Conservation (phyloP, 805 yeast species). For the Candida koratica region DNA sequence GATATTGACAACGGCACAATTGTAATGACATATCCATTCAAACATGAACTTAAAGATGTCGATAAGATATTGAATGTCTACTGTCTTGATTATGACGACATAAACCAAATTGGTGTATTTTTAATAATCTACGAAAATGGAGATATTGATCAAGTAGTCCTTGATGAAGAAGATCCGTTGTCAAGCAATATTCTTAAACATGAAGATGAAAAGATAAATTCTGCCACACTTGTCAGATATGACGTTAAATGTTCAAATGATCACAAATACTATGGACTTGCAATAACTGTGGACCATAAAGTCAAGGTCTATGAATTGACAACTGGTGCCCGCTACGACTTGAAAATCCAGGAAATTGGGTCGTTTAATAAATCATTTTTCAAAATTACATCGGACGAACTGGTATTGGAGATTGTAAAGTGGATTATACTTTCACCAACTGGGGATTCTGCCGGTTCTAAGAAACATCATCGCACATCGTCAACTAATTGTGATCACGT, state of each 20-base stretch:
- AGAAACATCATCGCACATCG: conserved; percentile 8
- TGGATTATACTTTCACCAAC: conserved; percentile 14
- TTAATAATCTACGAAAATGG: conserved; percentile 13
- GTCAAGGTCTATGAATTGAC: conserved; percentile 17
- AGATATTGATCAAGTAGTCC: conserved; percentile 11
- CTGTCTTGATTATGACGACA: conserved; percentile 5
- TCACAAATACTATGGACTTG: conserved; percentile 17
- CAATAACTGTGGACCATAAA: conserved; percentile 11
- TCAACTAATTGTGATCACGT: conserved; percentile 12
- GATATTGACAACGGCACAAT: neutral
- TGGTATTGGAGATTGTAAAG: conserved; percentile 15
- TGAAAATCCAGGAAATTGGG: conserved; percentile 17
- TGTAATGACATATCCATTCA: neutral
- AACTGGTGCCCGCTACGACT: conserved; percentile 9
- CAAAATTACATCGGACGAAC: conserved; percentile 9
- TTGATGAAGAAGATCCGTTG: conserved; percentile 13
- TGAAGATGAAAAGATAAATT: neutral
- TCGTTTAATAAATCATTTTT: conserved; percentile 15
- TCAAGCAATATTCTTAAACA: conserved; percentile 1
- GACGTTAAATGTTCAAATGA: conserved; percentile 7
- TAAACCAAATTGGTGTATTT: conserved; percentile 3
- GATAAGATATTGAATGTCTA: conserved; percentile 12
- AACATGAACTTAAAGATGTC: neutral
- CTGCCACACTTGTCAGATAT: conserved; percentile 16
- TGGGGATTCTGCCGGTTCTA: conserved; percentile 6